phyloP scores from a whole-genome alignment of 179 eudicot species.

The Drosera spatulata region DNA sequence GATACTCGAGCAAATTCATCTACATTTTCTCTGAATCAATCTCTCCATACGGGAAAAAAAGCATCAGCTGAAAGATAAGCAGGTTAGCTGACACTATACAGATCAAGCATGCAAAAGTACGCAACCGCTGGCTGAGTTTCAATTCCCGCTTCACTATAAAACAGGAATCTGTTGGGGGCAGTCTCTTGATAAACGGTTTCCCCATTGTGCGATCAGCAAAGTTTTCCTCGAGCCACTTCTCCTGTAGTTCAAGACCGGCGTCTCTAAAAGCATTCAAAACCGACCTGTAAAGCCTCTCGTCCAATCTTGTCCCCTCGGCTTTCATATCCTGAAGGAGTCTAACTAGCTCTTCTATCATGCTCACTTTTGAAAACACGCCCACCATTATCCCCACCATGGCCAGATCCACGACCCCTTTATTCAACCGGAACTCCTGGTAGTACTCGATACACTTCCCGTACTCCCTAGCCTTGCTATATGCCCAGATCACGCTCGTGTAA shows the following conservation, averaged over 20 bases:
- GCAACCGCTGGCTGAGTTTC: too few species aligned
- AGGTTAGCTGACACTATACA: too few species aligned
- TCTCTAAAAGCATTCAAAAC: constrained; percentile 71
- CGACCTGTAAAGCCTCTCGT: constrained; percentile 61
- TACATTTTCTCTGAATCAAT: too few species aligned
- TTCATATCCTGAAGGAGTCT: constrained; percentile 71
- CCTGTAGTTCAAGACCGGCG: constrained; percentile 61
- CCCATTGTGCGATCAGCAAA: too few species aligned
- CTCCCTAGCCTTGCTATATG: constrained; percentile 56
- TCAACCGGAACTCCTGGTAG: constrained; percentile 50
- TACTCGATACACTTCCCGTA: constrained; percentile 37
- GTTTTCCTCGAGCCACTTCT: constrained; percentile 51
- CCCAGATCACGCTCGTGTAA: constrained; percentile 70
- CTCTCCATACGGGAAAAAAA: too few species aligned
- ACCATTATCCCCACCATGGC: constrained; percentile 94
- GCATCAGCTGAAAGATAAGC: too few species aligned
- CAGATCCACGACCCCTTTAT: constrained; percentile 55
- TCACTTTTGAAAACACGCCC: constrained; percentile 64
- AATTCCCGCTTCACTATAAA: too few species aligned
- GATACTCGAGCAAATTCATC: too few species aligned
- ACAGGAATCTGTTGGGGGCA: too few species aligned
- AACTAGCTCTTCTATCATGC: constrained; percentile 54
- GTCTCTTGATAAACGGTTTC: too few species aligned
- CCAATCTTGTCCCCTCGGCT: constrained; percentile 43
- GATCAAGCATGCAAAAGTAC: too few species aligned